Conservation (phyloP, 495 filamentous ascomycete genomes). For the Glutinoglossum americanum region DNA sequence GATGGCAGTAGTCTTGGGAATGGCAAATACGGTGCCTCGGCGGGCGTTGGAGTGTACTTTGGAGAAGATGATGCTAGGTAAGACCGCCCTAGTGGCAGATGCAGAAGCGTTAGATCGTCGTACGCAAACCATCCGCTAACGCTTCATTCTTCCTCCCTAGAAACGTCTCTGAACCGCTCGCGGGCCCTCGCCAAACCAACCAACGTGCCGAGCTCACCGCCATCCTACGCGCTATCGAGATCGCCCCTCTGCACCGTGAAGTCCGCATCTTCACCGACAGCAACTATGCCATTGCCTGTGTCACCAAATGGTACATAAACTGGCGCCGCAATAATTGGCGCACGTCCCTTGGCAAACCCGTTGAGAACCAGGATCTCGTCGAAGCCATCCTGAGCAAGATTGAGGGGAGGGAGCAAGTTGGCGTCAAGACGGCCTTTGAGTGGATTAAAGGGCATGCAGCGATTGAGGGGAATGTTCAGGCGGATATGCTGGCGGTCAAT, state of each 20-base stretch:
- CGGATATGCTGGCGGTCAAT: slow-evolving; percentile 58
- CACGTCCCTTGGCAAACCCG: slow-evolving; percentile 41
- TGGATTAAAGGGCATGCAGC: slow-evolving; percentile 73
- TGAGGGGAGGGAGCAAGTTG: slow-evolving; percentile 38
- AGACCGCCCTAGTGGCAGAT: neutral
- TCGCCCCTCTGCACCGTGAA: slow-evolving; percentile 38
- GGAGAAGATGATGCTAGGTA: slow-evolving; percentile 51
- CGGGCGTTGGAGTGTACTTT: slow-evolving; percentile 80
- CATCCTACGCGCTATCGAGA: slow-evolving; percentile 62
- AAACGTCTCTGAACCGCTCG: slow-evolving; percentile 68
- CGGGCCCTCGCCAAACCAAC: slow-evolving; percentile 65
- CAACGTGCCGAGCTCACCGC: slow-evolving; percentile 87
- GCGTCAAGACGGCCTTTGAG: slow-evolving; percentile 44
- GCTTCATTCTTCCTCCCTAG: slow-evolving; percentile 16
- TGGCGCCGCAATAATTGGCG: slow-evolving; percentile 71
- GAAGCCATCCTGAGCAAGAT: slow-evolving; percentile 48
- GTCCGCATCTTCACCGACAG: slow-evolving; percentile 64
- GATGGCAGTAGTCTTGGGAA: slow-evolving; percentile 72
- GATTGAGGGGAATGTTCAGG: slow-evolving; percentile 51
- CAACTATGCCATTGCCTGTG: slow-evolving; percentile 72
- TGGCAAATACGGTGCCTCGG: slow-evolving; percentile 45
- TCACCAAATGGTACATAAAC: slow-evolving; percentile 60
- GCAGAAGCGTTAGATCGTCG: neutral
- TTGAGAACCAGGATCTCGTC: slow-evolving; percentile 73
- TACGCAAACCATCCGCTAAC: neutral